Base-by-base conservation (phyloP, 805 yeast species). In the Starmerella asiatica region DNA sequence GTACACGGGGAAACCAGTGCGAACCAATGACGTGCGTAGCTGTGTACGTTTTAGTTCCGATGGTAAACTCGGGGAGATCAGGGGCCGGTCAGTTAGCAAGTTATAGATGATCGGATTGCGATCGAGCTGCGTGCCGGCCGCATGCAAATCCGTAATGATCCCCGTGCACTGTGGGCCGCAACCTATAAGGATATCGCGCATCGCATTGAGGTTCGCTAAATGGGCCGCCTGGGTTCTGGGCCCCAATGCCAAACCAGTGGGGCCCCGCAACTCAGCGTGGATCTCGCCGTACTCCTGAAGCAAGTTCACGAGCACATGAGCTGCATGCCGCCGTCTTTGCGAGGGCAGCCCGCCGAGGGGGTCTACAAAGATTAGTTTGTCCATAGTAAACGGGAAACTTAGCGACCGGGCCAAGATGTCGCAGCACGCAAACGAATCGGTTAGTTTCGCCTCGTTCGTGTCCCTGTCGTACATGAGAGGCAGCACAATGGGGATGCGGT, bases 301-400 rank as follows among this genome's bases (percentile, higher is more conserved):
- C 29, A 88, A 59, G 53, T 91, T 88, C 42, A 88, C 76, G 44
- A 79, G 79, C 1, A 91, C 93, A 58, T 91, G 98, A 2, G 64
- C 60, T 3, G 85, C 75, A 41, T 76, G 74, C 42, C 75, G 71
- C 43, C 97, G 67, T 54, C 84, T 94, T 19, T 75, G 63, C 0
- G 93, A 79, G 0, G 97, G 97, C 5, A 84, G 78, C 0, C 99
- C 99, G 1, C 99, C 99, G 16, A 70, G 56, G 1, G 76, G 72
- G 51, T 85, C 96, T 23, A 91, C 63, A 46, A 77, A 75, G 6
- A 88, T 71, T 21, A 88, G 60, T 49, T 91, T 91, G 47, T 91
- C 98, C 32, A 91, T 70, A 0, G 64, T n/a, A 38, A 44, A 35
- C 7, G 42, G 38, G 16, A 7, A 21, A 11, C 9, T 51, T 43